phyloP scores from a whole-genome alignment of 441 rosid genomes.

The Syzygium syzygioides region DNA sequence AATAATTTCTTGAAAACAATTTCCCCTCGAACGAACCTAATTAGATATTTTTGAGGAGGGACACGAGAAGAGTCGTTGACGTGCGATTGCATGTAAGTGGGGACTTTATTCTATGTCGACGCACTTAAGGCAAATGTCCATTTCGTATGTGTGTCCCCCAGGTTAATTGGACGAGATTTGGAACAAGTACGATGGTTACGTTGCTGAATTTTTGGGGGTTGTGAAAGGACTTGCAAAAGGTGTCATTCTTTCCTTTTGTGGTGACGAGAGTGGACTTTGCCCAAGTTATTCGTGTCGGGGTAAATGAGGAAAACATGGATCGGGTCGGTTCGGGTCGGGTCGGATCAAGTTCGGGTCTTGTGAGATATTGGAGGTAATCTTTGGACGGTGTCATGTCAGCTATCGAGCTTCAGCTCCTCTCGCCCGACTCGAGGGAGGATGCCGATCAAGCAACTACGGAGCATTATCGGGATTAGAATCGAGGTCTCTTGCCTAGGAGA shows the following conservation, averaged over 20 bases:
- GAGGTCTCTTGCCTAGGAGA: background rate
- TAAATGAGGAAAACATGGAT: background rate
- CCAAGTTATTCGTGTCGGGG: background rate
- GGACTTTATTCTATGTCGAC: background rate
- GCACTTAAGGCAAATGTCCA: background rate
- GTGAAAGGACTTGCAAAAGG: background rate
- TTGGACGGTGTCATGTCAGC: background rate
- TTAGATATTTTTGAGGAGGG: background rate
- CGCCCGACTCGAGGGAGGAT: background rate
- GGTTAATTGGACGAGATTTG: background rate
- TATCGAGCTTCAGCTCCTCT: background rate
- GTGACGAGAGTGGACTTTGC: background rate
- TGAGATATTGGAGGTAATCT: background rate
- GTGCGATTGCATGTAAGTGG: background rate
- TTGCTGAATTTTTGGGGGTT: background rate
- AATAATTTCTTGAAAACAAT: background rate
- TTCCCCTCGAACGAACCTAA: background rate
- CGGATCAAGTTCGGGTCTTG: background rate
- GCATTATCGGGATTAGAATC: background rate
- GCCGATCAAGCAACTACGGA: background rate
- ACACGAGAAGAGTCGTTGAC: background rate
- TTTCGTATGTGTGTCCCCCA: background rate
- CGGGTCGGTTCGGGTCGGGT: background rate
- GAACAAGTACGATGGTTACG: background rate
- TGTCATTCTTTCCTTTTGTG: background rate